Percentiles rank a stretch among this genome's conserved stretches.
Conservation (phyloP, 2,329 filamentous ascomycete species). For the Penicillium frequentans region DNA sequence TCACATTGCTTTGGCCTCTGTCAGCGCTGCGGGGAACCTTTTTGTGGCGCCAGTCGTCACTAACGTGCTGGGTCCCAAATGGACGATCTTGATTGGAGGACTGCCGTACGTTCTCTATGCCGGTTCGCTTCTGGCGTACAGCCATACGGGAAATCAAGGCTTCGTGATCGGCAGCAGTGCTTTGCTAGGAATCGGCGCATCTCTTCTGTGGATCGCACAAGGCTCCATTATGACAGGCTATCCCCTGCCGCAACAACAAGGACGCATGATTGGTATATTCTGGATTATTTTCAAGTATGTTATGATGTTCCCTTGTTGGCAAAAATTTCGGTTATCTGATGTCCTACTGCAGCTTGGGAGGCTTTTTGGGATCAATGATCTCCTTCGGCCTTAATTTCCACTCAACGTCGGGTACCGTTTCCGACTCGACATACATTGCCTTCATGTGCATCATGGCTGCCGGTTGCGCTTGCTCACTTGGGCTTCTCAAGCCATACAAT, state of each 20-base stretch:
- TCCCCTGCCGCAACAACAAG: not conserved
- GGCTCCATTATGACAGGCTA: conserved; percentile 7
- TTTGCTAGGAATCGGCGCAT: conserved; percentile 1
- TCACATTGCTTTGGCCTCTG: conserved; percentile 3
- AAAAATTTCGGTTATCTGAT: not conserved
- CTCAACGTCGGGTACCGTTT: not conserved
- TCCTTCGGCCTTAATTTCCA: conserved; percentile 4
- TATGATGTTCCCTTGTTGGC: not conserved
- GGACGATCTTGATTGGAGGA: conserved; percentile 3
- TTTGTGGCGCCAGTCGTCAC: conserved; percentile 2
- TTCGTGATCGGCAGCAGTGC: conserved; percentile 3
- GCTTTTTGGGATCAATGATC: not conserved
- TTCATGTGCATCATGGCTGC: conserved; percentile 6
- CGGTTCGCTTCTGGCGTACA: conserved; percentile 1
- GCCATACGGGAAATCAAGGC: conserved; percentile 2
- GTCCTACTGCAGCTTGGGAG: not conserved
- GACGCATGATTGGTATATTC: conserved; percentile 4
- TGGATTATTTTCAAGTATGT: conserved; percentile 8
- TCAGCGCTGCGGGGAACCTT: conserved; percentile 3
- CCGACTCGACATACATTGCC: conserved; percentile 5
- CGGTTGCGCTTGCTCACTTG: conserved; percentile 1
- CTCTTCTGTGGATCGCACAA: conserved; percentile 5
- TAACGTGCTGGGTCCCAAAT: conserved; percentile 2
- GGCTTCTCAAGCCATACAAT: not conserved
- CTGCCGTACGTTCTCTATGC: conserved; percentile 2